Conservation (phyloP, 1,139 yeast species). For the Scheffersomyces segobiensis region DNA sequence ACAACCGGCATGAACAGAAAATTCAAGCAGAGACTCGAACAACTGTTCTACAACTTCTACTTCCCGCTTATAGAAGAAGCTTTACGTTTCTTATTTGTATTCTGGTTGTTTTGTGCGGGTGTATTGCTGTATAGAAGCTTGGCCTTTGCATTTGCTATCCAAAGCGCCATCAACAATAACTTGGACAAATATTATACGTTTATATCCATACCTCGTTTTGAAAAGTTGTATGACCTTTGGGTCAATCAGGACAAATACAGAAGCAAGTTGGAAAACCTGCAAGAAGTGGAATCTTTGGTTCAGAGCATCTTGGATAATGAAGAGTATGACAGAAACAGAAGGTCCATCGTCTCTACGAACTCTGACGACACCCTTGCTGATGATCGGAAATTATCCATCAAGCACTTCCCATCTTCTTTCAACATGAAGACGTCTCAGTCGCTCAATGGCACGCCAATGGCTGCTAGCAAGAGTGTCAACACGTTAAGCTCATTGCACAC, state of each 20-base stretch:
- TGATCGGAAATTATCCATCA: constrained; percentile 5
- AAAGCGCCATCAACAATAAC: background rate
- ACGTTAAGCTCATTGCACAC: background rate
- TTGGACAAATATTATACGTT: background rate
- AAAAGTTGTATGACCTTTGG: constrained; percentile 17
- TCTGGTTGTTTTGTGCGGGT: constrained; percentile 4
- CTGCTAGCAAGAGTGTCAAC: background rate
- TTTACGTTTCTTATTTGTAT: constrained; percentile 10
- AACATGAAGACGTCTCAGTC: constrained; percentile 3
- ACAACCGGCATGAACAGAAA: background rate
- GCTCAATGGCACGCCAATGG: background rate
- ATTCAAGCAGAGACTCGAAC: background rate
- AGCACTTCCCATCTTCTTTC: constrained; percentile 11
- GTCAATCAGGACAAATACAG: constrained; percentile 9
- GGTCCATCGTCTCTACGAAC: constrained; percentile 10
- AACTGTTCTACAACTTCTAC: constrained; percentile 12
- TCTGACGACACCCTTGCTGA: constrained; percentile 13
- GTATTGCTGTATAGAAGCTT: constrained; percentile 1
- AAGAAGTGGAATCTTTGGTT: constrained; percentile 7
- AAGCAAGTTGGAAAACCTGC: constrained; percentile 7
- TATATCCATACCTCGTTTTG: constrained; percentile 5
- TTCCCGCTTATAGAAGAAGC: constrained; percentile 14
- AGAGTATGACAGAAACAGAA: constrained; percentile 2
- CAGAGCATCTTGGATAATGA: constrained; percentile 10
- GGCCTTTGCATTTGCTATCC: background rate